Evolutionary conservation across 1,284 basidiomycete genomes (phyloP).

Genomic region (Marasmius tenuissimus): DNA sequence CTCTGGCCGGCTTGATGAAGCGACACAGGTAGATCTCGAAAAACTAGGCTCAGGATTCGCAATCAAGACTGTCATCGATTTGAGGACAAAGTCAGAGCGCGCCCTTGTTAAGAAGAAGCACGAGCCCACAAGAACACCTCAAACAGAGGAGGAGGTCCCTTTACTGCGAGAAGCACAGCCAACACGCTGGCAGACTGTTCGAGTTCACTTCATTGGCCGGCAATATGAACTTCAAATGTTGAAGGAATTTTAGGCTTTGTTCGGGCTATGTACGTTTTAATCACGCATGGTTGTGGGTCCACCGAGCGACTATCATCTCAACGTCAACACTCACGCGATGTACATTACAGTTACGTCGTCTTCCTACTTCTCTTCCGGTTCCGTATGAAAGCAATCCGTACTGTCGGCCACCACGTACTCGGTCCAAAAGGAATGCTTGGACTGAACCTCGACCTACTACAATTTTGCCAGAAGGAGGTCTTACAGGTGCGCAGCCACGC

Average conservation of each 20-base stretch:
- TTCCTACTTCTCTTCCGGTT: constrained; percentile 12
- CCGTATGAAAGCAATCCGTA: constrained; percentile 17
- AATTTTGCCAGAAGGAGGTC: constrained; percentile 18
- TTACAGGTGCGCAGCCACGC: not conserved
- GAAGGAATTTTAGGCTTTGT: constrained; percentile 18
- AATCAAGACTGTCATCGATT: constrained; percentile 17
- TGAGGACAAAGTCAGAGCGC: constrained; percentile 20
- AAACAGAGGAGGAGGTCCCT: not conserved
- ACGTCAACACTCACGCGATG: not conserved
- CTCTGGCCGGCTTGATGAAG: constrained; percentile 20
- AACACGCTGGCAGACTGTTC: constrained; percentile 16
- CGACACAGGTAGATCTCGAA: constrained; percentile 12
- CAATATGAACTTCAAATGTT: constrained; percentile 17
- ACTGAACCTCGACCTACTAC: constrained; percentile 17
- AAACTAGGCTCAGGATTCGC: constrained; percentile 14
- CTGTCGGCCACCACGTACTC: constrained; percentile 17
- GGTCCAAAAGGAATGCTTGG: constrained; percentile 16
- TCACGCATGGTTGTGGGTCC: not conserved
- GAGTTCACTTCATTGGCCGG: constrained; percentile 16
- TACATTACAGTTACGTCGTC: constrained; percentile 14
- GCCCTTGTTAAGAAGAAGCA: constrained; percentile 10
- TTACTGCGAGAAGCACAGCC: not conserved
- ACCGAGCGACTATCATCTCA: not conserved
- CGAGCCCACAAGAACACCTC: not conserved
- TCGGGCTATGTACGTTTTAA: constrained; percentile 14